Base-by-base conservation (phyloP, 1,139 yeast genomes). In the Taphrina confusa region DNA sequence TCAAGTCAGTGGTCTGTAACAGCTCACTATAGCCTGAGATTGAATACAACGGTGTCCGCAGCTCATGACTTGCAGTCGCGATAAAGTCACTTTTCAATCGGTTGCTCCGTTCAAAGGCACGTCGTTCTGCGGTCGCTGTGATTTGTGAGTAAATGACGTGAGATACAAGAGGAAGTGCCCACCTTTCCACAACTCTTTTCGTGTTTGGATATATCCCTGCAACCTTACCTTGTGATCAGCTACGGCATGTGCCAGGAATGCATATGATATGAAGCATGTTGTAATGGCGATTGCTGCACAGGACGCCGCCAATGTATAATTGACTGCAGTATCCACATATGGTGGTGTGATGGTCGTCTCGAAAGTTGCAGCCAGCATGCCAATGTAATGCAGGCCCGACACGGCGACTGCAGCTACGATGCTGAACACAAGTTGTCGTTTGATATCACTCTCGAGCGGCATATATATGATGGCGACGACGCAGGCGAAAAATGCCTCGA, bases 21-120 rank as follows among this genome's bases (percentile, higher is more conserved):
- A 88, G 76, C 72, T 88, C 96, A 1, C 95, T 88, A 92, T 88
- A 88, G 69, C 95, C 95, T 68, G 88, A 85, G 55, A 88, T 88
- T 76, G 96, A 96, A 71, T 88, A 88, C 81, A 88, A 84, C 23
- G 96, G 96, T 2, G 96, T 88, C 72, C 96, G 79, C 68, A 88
- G 86, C 73, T 88, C 96, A 75, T 88, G 96, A 3, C 95, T 87
- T 84, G 88, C 88, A 69, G 87, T 88, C 36, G 95, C 95, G 74
- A 88, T 79, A 71, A 88, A 88, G 72, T 88, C 96, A 4, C 95
- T 87, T 73, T 88, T 88, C 12, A 95, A 90, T 68, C 88, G 80
- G 72, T 88, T 88, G 11, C 95, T 95, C 69, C 87, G 77, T 70
- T 88, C 96, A 45, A 96, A 96, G 37, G 95, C 96, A 73, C 88